Evolutionary conservation across 1,139 yeast genomes (phyloP).

Genomic region (Kodamaea anthophila): DNA sequence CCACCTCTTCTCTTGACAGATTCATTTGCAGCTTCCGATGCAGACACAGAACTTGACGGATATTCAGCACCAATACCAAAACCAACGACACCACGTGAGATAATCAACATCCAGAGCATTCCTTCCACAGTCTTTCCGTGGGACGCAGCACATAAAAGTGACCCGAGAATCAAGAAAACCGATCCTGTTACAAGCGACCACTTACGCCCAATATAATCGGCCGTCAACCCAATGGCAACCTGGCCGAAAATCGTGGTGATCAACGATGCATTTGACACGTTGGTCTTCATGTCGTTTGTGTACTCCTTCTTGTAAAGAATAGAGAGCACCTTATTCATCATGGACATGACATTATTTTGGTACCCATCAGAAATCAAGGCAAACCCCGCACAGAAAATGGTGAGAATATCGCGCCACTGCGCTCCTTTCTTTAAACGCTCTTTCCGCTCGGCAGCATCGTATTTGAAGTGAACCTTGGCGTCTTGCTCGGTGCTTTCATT

Average conservation of each 20-base stretch:
- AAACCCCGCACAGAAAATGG: slow-evolving; percentile 49
- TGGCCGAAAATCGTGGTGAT: slow-evolving; percentile 59
- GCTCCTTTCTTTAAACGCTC: slow-evolving; percentile 26
- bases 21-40: slow-evolving; percentile 69
- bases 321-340: slow-evolving; percentile 48
- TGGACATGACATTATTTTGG: slow-evolving; percentile 57
- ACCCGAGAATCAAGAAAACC: slow-evolving; percentile 46
- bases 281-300: slow-evolving; percentile 39
- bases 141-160: slow-evolving; percentile 52
- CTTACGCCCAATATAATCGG: slow-evolving; percentile 55
- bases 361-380: slow-evolving; percentile 61
- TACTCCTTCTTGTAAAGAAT: slow-evolving; percentile 40
- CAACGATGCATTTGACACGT: slow-evolving; percentile 53
- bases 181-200: slow-evolving; percentile 55
- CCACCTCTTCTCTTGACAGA: slow-evolving; percentile 58
- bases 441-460: slow-evolving; percentile 30
- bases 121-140: slow-evolving; percentile 47
- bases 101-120: slow-evolving; percentile 72
- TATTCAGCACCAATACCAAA: slow-evolving; percentile 77
- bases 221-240: slow-evolving; percentile 46
- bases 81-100: slow-evolving; percentile 64
- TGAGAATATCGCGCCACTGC: slow-evolving; percentile 27
- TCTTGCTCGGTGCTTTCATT: slow-evolving; percentile 2
- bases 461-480: slow-evolving; percentile 18
- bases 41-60: slow-evolving; percentile 63